A percentile compares a stretch with the other conserved stretches of the same genome.
phyloP scores from a whole-genome alignment of 441 rosid genomes.

The Cnidoscolus chayamansa region DNA sequence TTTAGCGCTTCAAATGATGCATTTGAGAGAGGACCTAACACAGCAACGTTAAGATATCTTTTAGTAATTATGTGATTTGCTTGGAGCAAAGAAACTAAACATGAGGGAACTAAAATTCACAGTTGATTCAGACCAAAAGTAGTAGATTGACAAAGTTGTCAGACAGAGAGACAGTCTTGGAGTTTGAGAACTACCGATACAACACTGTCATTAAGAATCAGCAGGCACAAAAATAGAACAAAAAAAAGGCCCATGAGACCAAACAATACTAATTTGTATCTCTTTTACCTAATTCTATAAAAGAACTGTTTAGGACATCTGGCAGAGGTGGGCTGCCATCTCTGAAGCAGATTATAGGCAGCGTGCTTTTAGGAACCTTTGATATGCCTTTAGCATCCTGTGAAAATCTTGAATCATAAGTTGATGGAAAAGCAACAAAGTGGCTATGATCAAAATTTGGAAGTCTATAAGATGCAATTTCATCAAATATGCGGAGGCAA shows the following conservation, averaged over 20 bases:
- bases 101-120: not conserved
- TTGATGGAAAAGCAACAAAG: slow-evolving; percentile 9
- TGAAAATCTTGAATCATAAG: slow-evolving; percentile 23
- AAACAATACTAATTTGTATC: not conserved
- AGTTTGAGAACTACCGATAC: not conserved
- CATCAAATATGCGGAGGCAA: not conserved
- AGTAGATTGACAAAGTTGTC: not conserved
- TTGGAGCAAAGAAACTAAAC: not conserved
- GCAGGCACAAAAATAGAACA: not conserved
- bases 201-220: not conserved
- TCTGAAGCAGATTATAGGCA: slow-evolving; percentile 83
- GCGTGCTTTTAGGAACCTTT: slow-evolving; percentile 46
- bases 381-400: slow-evolving; percentile 50
- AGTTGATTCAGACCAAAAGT: not conserved
- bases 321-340: slow-evolving; percentile 95
- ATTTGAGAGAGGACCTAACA: slow-evolving; percentile 45
- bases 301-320: slow-evolving; percentile 52
- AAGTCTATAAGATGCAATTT: not conserved
- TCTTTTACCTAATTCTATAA: slow-evolving; percentile 51
- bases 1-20: slow-evolving; percentile 51
- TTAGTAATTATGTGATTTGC: slow-evolving; percentile 5
- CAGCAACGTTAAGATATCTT: slow-evolving; percentile 25
- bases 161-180: not conserved
- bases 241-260: not conserved
- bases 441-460: not conserved